Conservation (phyloP, 2,329 filamentous ascomycete genomes). For the Scorias spongiosa region DNA sequence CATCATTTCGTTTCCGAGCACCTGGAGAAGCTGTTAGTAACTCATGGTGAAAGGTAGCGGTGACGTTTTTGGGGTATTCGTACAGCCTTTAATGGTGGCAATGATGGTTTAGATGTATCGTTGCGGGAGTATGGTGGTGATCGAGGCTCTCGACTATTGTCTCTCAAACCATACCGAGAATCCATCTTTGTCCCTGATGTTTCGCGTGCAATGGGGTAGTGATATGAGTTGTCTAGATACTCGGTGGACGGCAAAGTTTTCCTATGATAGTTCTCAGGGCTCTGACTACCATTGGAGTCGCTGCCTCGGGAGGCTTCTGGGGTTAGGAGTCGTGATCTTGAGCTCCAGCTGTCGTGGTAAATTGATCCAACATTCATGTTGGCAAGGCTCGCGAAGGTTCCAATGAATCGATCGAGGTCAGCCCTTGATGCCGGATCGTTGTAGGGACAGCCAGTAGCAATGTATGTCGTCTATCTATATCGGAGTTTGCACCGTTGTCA, state of each 20-base stretch:
- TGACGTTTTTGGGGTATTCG: background rate
- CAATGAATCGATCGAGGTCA: too few species aligned
- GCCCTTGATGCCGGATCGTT: too few species aligned
- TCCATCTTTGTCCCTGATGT: slow-evolving; percentile 1
- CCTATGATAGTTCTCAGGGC: slow-evolving; percentile 1
- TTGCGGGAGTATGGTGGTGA: slow-evolving; percentile 16
- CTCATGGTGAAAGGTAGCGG: too few species aligned
- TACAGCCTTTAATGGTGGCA: slow-evolving; percentile 21
- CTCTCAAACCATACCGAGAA: slow-evolving; percentile 6
- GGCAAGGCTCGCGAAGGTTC: background rate
- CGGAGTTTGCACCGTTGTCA: too few species aligned
- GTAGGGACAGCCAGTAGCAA: too few species aligned
- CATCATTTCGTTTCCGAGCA: slow-evolving; percentile 15
- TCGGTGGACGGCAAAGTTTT: slow-evolving; percentile 1
- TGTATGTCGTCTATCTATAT: too few species aligned
- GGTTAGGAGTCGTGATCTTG: slow-evolving; percentile 13
- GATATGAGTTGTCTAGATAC: slow-evolving; percentile 1
- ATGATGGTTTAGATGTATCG: slow-evolving; percentile 16
- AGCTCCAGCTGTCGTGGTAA: background rate
- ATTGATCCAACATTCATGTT: background rate
- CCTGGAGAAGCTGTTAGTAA: slow-evolving; percentile 5
- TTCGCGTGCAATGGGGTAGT: slow-evolving; percentile 3
- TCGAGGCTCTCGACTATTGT: slow-evolving; percentile 8
- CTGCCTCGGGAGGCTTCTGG: slow-evolving; percentile 17
- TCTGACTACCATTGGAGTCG: slow-evolving; percentile 10